Percentiles rank a stretch among this genome's conserved stretches.
Evolutionary conservation across 495 filamentous ascomycete genomes (phyloP).

Genomic region (Eremomyces bilateralis): DNA sequence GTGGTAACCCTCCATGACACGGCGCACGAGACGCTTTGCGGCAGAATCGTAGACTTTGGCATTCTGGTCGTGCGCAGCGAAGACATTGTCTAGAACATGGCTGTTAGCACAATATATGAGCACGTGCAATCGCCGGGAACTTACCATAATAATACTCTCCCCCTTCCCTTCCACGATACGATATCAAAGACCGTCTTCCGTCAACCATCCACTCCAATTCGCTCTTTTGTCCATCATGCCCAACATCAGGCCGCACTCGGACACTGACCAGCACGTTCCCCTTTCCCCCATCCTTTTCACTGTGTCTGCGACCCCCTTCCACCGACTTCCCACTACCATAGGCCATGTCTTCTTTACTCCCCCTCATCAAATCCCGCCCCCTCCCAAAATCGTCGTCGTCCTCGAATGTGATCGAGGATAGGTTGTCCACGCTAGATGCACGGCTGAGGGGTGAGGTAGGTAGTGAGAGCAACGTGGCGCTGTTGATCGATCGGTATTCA

Average conservation of each 20-base stretch:
- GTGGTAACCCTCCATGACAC: slow-evolving; percentile 98
- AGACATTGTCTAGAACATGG: slow-evolving; percentile 70
- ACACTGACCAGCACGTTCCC: slow-evolving; percentile 96
- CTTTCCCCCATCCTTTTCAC: slow-evolving; percentile 36
- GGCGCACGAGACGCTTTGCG: slow-evolving; percentile 80
- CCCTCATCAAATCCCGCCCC: no score
- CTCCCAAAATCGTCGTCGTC: no score
- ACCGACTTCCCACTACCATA: no score
- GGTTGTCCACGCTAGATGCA: no score
- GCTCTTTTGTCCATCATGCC: slow-evolving; percentile 33
- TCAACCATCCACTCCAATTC: slow-evolving; percentile 89
- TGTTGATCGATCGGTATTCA: no score
- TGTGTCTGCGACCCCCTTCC: no score
- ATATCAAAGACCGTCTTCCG: slow-evolving; percentile 56
- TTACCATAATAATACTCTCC: slow-evolving; percentile 86
- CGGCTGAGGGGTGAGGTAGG: slow-evolving; percentile 70
- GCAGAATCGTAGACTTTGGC: slow-evolving; percentile 79
- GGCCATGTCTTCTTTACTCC: no score
- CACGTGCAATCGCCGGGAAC: slow-evolving; percentile 9
- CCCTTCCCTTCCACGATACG: slow-evolving; percentile 70
- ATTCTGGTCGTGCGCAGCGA: slow-evolving; percentile 79
- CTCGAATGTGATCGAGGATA: no score
- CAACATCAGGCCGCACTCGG: slow-evolving; percentile 66
- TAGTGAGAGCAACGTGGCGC: slow-evolving; percentile 39
- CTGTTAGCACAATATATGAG: slow-evolving; percentile 10